Evolutionary conservation across 805 yeast species (phyloP), one percentile per base, ranked within the genome.

Genomic region (Metschnikowia reukaufii): DNA sequence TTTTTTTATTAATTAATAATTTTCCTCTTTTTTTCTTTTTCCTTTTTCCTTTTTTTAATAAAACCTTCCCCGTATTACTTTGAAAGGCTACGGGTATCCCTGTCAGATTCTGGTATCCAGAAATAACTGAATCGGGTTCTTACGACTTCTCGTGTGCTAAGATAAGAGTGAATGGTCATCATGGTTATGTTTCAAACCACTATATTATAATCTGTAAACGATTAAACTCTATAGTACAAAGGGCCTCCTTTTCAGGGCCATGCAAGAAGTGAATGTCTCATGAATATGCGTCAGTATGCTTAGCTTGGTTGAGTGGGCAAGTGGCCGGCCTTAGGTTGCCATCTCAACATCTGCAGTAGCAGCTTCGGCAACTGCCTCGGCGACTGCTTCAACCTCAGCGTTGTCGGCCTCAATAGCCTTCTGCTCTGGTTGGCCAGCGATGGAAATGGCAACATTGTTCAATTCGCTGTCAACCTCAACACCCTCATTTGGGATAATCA

Each of bases 401-500:
- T 34, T 23, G 39, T 41, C 52, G 41, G 47, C 52, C 13, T 49
- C 54, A 20, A 44, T 52, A 18, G 53, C 47, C 32, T 25, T 23
- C n/a, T 39, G 43, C 15, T 51, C 53, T 18, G 50, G 42, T 38
- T 52, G 35, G 44, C 55, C 57, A 25, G 57, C 66, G 35, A 68
- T 60, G 27, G 57, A 55, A 39, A 68, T 65, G 10, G 64, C 52
- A 36, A 61, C 58, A 45, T 49, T 59, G 56, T 64, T 61, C 15
- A 47, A 59, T 31, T 57, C 60, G 29, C 49, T 44, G 39, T 50
- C 48, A 10, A 54, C 47, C 8, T 55, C 42, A 15, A 50, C 54
- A 20, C 56, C 55, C 40, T 64, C 66, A 47, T 66, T 67, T 42
- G 77, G 77, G 50, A 72, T 66, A 36, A 64, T 63, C 50, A 72